A percentile compares a stretch with the other conserved stretches of the same genome.
Evolutionary conservation across 805 yeast genomes (phyloP).

Genomic region (Kluyveromyces starmeri): DNA sequence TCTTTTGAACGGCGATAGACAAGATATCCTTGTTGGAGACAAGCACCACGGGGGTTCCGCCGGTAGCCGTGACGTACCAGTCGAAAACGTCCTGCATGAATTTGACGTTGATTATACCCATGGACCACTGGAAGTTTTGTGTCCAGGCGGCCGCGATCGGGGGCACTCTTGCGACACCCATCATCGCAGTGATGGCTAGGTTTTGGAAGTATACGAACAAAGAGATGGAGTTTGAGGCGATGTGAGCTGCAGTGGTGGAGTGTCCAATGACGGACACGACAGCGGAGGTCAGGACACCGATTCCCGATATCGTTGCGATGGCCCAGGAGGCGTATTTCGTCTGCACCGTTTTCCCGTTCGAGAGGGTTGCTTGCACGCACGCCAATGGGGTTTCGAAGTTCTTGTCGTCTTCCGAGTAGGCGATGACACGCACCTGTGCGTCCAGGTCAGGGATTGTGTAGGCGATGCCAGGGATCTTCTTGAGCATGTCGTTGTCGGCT

Average conservation of each 20-base stretch:
- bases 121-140: constrained; percentile 92
- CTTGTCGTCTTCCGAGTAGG: constrained; percentile 43
- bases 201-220: constrained; percentile 90
- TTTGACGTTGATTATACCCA: constrained; percentile 72
- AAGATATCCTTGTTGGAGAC: constrained; percentile 52
- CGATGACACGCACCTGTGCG: constrained; percentile 74
- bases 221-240: constrained; percentile 92
- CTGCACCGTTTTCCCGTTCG: constrained; percentile 90
- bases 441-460: constrained; percentile 91
- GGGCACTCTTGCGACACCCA: constrained; percentile 87
- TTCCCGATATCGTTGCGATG: constrained; percentile 81
- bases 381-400: constrained; percentile 48
- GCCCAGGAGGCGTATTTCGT: constrained; percentile 93
- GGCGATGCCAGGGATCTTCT: constrained; percentile 70
- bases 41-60: constrained; percentile 77
- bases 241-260: constrained; percentile 88
- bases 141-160: constrained; percentile 99
- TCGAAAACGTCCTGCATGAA: constrained; percentile 78
- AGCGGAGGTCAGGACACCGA: constrained; percentile 83
- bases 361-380: constrained; percentile 80
- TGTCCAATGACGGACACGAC: constrained; percentile 81
- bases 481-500: constrained; percentile 28
- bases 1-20: constrained; percentile 81
- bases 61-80: constrained; percentile 95
- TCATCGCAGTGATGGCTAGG: constrained; percentile 86